phyloP scores from a whole-genome alignment of 129 eudicot genomes.

The Smallanthus sonchifolius region DNA sequence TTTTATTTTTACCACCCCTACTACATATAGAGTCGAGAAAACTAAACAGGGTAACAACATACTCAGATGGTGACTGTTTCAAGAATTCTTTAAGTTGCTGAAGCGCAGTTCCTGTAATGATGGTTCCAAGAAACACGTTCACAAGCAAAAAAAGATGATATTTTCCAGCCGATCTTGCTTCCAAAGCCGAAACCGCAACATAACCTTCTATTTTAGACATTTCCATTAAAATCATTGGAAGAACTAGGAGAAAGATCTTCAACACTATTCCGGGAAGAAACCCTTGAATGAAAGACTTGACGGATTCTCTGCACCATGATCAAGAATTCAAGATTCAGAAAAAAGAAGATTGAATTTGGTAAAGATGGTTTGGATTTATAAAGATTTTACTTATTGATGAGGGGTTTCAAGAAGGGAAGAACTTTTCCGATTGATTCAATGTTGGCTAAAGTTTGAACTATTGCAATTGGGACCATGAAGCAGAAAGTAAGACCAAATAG shows the following conservation, averaged over 20 bases:
- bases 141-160: slow-evolving; percentile 73
- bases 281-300: slow-evolving; percentile 81
- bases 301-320: slow-evolving; percentile 37
- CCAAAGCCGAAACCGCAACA: slow-evolving; percentile 68
- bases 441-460: slow-evolving; percentile 87
- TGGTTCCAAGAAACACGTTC: slow-evolving; percentile 82
- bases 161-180: slow-evolving; percentile 76
- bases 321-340: slow-evolving; percentile 7
- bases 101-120: slow-evolving; percentile 78
- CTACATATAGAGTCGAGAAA: background rate
- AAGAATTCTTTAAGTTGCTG: slow-evolving; percentile 67
- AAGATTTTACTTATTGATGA: slow-evolving; percentile 55
- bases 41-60: slow-evolving; percentile 13
- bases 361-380: background rate
- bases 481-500: slow-evolving; percentile 77
- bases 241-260: slow-evolving; percentile 70
- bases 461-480: slow-evolving; percentile 83
- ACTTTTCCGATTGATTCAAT: slow-evolving; percentile 79
- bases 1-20: background rate
- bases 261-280: slow-evolving; percentile 87
- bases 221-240: slow-evolving; percentile 74
- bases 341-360: background rate
- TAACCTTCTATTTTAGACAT: slow-evolving; percentile 89
- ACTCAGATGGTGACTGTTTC: slow-evolving; percentile 72
- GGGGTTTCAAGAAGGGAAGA: slow-evolving; percentile 73